phyloP scores from a whole-genome alignment of 768 basidiomycete species.

The Lactifluus volemus region DNA sequence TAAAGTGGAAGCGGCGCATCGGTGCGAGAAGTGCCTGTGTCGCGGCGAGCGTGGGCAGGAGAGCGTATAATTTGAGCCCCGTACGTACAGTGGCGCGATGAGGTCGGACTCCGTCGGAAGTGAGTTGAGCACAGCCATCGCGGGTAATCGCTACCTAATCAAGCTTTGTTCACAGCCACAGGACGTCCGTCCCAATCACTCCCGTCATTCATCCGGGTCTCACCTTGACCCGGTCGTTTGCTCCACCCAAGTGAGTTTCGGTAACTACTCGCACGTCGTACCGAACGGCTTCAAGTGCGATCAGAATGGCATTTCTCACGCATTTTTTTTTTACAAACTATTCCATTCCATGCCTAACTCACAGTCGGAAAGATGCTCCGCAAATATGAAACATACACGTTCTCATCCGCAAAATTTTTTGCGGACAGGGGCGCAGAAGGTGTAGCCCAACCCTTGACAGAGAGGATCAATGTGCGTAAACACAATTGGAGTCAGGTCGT shows the following conservation, averaged over 20 bases:
- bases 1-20: constrained; percentile 12
- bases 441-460: constrained; percentile 70
- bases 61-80: too few relatives aligned
- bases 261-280: neutral
- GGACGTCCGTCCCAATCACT: neutral
- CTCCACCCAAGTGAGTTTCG: neutral
- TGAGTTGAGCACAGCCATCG: neutral
- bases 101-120: too few relatives aligned
- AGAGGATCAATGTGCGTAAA: constrained; percentile 61
- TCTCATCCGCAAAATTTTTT: constrained; percentile 69
- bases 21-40: neutral
- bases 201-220: neutral
- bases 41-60: neutral
- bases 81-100: neutral
- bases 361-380: constrained; percentile 18
- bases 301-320: neutral
- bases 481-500: neutral
- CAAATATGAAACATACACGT: constrained; percentile 35
- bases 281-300: neutral
- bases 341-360: neutral
- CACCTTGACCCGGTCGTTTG: neutral
- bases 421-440: constrained; percentile 65
- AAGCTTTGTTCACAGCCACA: neutral
- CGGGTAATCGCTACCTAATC: neutral
- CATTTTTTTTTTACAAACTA: neutral